These are phyloP conservation scores for Astragalus glycyphyllos DNA, from an alignment of 306 rosid species.

Conservation along the genomic window DNA sequence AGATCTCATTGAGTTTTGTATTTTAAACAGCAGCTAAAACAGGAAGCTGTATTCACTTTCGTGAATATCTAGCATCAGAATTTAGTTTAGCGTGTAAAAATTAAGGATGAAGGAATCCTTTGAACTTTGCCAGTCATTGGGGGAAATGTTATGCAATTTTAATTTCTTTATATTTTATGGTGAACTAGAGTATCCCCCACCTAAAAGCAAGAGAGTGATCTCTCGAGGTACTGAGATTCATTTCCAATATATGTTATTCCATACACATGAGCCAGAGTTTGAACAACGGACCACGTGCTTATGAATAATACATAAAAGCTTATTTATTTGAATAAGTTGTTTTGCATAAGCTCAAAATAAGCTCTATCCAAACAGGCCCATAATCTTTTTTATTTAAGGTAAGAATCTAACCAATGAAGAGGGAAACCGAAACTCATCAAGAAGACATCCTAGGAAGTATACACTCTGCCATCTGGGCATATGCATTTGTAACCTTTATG, in stretches of 20 bases:
- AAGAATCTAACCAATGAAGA: conserved; percentile 14
- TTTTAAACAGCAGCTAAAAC: conserved; percentile 1
- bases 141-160: neutral
- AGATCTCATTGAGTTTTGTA: conserved; percentile 7
- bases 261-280: too few relatives aligned
- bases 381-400: too few relatives aligned
- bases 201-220: neutral
- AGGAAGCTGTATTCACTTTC: neutral
- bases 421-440: neutral
- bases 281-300: too few relatives aligned
- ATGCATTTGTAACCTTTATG: neutral
- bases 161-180: neutral
- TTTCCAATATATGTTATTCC: too few relatives aligned
- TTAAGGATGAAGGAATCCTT: neutral
- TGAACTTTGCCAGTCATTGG: neutral
- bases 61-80: neutral
- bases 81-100: neutral
- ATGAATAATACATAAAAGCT: too few relatives aligned
- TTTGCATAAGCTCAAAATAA: too few relatives aligned
- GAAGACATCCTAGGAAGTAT: neutral
- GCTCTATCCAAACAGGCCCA: too few relatives aligned
- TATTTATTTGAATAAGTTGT: too few relatives aligned
- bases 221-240: too few relatives aligned
- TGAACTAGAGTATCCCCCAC: neutral
- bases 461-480: neutral